phyloP scores from a whole-genome alignment of 2,329 filamentous ascomycete genomes.

The Macroventuria anomochaeta region DNA sequence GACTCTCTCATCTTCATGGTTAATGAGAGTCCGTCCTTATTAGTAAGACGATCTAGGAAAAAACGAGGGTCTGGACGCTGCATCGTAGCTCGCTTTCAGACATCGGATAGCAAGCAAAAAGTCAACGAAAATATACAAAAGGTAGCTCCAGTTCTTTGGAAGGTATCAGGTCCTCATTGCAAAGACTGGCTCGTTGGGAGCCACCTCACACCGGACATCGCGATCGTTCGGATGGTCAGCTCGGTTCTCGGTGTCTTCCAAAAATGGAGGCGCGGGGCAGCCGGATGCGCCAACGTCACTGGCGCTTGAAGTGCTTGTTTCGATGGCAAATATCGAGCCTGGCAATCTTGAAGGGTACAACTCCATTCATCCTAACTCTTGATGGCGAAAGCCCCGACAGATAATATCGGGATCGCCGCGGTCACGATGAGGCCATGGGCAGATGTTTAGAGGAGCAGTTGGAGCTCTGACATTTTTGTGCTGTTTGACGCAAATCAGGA shows the following conservation, averaged over 20 bases:
- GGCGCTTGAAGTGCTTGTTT: background rate
- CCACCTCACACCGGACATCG: too few species aligned
- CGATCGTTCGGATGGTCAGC: too few species aligned
- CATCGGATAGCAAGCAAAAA: too few species aligned
- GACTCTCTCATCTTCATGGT: too few species aligned
- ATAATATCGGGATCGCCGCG: background rate
- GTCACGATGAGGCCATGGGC: conserved; percentile 11
- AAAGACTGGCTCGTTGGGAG: too few species aligned
- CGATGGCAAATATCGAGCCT: background rate
- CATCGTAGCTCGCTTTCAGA: too few species aligned
- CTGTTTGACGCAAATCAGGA: conserved; percentile 1
- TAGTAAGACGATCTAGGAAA: too few species aligned
- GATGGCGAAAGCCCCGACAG: background rate
- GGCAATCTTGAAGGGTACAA: background rate
- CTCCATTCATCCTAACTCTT: background rate
- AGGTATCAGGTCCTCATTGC: too few species aligned
- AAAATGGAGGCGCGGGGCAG: conserved; percentile 11
- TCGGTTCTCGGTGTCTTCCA: conserved; percentile 6
- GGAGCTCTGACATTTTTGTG: conserved; percentile 1
- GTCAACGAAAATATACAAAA: too few species aligned
- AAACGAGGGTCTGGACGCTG: too few species aligned
- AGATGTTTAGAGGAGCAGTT: conserved; percentile 4
- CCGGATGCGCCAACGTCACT: conserved; percentile 10
- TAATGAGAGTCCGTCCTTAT: too few species aligned
- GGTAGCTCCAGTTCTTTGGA: too few species aligned